Evolutionary conservation across 768 basidiomycete genomes (phyloP).

Genomic region (Fomitopsis pulvina): DNA sequence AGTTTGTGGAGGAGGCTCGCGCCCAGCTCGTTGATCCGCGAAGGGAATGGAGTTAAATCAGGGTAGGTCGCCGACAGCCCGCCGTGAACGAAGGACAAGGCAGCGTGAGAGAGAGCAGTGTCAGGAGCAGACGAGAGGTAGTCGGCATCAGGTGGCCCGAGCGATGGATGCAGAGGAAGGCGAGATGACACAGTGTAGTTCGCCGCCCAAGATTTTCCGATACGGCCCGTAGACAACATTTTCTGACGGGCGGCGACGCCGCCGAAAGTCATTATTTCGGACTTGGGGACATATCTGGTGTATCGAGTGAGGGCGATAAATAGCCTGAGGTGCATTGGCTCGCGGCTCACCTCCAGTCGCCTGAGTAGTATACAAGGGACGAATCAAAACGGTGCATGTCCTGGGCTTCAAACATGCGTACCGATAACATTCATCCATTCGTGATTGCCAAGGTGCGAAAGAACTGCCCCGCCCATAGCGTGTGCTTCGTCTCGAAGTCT

Average conservation of each 20-base stretch:
- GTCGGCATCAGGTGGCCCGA: conserved; percentile 60
- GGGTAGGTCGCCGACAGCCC: conserved; percentile 77
- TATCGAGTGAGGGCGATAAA: background rate
- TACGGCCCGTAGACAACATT: conserved; percentile 65
- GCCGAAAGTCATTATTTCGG: conserved; percentile 82
- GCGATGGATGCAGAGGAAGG: conserved; percentile 68
- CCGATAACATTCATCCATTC: conserved; percentile 93
- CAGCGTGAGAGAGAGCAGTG: conserved; percentile 59
- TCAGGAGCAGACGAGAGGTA: conserved; percentile 37
- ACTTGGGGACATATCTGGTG: conserved; percentile 72
- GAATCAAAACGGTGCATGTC: no score
- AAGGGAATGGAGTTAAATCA: conserved; percentile 75
- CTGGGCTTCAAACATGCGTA: conserved; percentile 28
- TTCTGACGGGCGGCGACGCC: conserved; percentile 63
- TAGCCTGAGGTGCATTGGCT: background rate
- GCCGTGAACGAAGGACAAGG: conserved; percentile 91
- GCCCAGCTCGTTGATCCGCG: conserved; percentile 73
- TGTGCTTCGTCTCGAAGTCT: conserved; percentile 69
- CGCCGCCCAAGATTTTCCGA: conserved; percentile 75
- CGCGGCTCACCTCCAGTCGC: conserved; percentile 75
- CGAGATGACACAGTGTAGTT: conserved; percentile 83
- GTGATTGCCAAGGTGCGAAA: conserved; percentile 88
- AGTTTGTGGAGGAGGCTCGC: conserved; percentile 63
- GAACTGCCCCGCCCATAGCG: conserved; percentile 59
- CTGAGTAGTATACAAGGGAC: conserved; percentile 29